phyloP scores from a whole-genome alignment of 345 rosid genomes.

The Gossypium bickii region DNA sequence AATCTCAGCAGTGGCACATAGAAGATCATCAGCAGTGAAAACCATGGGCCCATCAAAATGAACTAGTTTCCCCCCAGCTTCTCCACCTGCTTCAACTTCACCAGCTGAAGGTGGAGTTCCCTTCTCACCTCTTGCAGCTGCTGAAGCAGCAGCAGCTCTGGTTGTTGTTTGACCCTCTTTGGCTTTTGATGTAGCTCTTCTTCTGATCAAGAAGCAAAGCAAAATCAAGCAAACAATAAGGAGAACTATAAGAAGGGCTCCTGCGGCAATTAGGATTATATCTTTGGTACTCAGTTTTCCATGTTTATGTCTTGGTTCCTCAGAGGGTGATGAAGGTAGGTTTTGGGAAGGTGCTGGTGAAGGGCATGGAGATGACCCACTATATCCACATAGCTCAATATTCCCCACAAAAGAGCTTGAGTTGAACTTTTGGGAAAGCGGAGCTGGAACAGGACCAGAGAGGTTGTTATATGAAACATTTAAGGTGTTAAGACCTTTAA shows the following conservation, averaged over 20 bases:
- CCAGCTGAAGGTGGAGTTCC: constrained; percentile 28
- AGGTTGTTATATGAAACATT: constrained; percentile 85
- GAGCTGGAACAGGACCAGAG: constrained; percentile 72
- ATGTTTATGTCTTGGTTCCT: constrained; percentile 22
- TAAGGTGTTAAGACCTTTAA: constrained; percentile 48
- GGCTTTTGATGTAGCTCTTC: constrained; percentile 34
- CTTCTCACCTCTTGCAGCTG: constrained; percentile 46
- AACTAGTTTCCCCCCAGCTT: constrained; percentile 79
- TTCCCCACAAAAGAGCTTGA: constrained; percentile 73
- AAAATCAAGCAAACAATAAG: constrained; percentile 52
- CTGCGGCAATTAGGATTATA: constrained; percentile 70
- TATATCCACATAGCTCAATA: constrained; percentile 72
- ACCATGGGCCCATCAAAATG: constrained; percentile 90
- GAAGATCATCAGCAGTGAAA: constrained; percentile 89
- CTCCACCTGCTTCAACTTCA: constrained; percentile 67
- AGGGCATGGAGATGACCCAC: constrained; percentile 51
- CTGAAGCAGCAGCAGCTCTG: constrained; percentile 18
- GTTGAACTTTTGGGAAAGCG: constrained; percentile 62
- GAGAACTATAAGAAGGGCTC: constrained; percentile 51
- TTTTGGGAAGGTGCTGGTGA: constrained; percentile 33
- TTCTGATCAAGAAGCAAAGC: constrained; percentile 64
- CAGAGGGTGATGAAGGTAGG: constrained; percentile 40
- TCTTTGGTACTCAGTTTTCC: constrained; percentile 62
- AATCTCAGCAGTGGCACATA: constrained; percentile 96
- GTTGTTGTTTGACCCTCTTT: constrained; percentile 35